Evolutionary conservation across 176 grass and related monocot genomes (phyloP), one percentile per base, ranked within the genome.

Genomic region (Aechmea fasciata): DNA sequence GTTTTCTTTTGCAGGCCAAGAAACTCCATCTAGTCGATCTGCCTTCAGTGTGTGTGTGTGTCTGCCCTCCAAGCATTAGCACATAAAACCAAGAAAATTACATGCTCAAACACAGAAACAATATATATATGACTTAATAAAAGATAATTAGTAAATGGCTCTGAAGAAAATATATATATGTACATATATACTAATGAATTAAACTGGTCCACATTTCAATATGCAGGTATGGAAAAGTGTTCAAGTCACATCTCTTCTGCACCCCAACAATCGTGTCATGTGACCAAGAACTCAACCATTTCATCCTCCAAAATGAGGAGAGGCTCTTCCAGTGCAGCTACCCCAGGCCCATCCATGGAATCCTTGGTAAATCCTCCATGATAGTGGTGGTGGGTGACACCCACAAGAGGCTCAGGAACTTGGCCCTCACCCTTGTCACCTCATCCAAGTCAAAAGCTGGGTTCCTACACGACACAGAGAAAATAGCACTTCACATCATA

Each of bases 261-360:
- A 82, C 75, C 25, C 90, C 90, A 28, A 86, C 90, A 11, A 63
- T 94, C 54, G 90, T 94, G 64, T 94, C 90, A 12, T 94, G 90
- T 73, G 90, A 94, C 80, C 83, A 78, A 69, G 90, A 94, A 41
- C 90, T 94, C 71, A 94, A 94, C 83, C 83, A 94, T 69, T 94
- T 94, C 90, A 94, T 94, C 70, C 90, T 94, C 74, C 90, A 94
- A 71, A 94, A 94, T 71, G 90, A 94, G 78, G 90, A 93, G 80
- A 85, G 76, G 74, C 74, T 94, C 66, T 94, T 94, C 74, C 90
- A 94, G 75, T 89, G 90, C 78, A 94, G 90, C 83, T 94, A 94
- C 74, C 90, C 90, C 13, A 78, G 59, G 62, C 80, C 90, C 41
- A 94, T 94, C 75, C 90, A 93, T 76, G 90, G 86, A 51, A 94